Evolutionary conservation across 2,329 filamentous ascomycete species (phyloP).

Genomic region (Sclerotinia glacialis): DNA sequence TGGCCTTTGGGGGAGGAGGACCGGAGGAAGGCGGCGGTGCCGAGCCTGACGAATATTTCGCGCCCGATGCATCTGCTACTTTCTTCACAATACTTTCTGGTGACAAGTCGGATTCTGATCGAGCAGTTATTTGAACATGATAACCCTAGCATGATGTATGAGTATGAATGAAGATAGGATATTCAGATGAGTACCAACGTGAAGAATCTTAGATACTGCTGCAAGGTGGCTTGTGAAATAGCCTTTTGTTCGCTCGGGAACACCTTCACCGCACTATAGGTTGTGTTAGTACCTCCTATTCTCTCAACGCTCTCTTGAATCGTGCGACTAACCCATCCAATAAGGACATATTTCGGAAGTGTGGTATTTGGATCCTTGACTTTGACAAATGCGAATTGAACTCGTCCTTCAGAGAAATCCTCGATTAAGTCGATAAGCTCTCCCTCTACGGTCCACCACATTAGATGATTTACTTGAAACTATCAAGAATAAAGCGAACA

Average conservation of each 20-base stretch:
- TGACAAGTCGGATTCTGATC: slow-evolving; percentile 83
- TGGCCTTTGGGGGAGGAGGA: slow-evolving; percentile 65
- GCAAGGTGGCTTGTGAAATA: slow-evolving; percentile 96
- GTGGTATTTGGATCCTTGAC: slow-evolving; percentile 91
- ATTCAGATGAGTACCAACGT: slow-evolving; percentile 49
- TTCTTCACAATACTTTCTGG: slow-evolving; percentile 88
- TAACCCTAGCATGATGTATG: slow-evolving; percentile 60
- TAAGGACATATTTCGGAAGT: slow-evolving; percentile 87
- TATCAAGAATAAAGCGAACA: slow-evolving; percentile 11
- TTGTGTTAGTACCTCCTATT: slow-evolving; percentile 29
- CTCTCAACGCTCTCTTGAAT: neutral
- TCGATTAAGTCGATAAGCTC: slow-evolving; percentile 87
- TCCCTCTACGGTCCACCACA: slow-evolving; percentile 60
- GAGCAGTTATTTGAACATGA: slow-evolving; percentile 94
- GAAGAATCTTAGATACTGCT: slow-evolving; percentile 85
- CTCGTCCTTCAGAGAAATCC: slow-evolving; percentile 92
- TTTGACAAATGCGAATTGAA: slow-evolving; percentile 96
- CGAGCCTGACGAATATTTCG: slow-evolving; percentile 80
- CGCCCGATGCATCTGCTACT: slow-evolving; percentile 88
- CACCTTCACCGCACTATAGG: slow-evolving; percentile 82
- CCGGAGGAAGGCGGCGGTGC: slow-evolving; percentile 49
- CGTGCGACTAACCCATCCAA: slow-evolving; percentile 67
- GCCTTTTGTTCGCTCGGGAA: slow-evolving; percentile 96
- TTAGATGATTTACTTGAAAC: slow-evolving; percentile 14
- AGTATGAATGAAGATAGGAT: slow-evolving; percentile 13